A percentile compares a stretch with the other conserved stretches of the same genome.
Evolutionary conservation across 2,329 filamentous ascomycete genomes (phyloP).

Genomic region (Alternaria alternata): DNA sequence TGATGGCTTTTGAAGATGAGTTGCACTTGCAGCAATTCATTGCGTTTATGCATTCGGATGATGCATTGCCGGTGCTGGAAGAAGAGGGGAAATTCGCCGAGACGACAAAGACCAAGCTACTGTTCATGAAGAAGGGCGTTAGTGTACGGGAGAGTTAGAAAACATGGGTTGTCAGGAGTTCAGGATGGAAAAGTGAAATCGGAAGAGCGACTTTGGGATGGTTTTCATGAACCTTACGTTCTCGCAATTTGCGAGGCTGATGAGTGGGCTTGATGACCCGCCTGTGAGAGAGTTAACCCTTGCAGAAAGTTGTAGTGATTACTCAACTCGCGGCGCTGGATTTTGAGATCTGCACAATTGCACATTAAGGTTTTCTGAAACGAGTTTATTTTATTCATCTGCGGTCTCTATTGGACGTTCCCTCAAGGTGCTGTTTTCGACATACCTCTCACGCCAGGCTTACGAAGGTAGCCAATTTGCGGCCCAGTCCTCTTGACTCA

Average conservation of each 20-base stretch:
- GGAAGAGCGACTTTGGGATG: background rate
- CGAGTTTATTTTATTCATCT: background rate
- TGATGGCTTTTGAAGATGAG: constrained; percentile 30
- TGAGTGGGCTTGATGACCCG: background rate
- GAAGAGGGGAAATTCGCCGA: constrained; percentile 30
- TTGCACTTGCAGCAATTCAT: constrained; percentile 32
- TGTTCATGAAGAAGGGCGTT: constrained; percentile 26
- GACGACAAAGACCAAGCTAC: constrained; percentile 20
- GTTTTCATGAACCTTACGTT: background rate
- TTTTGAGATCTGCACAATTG: background rate
- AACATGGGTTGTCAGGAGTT: background rate
- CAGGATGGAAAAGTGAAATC: background rate
- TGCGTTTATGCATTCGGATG: constrained; percentile 27
- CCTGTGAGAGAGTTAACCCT: background rate
- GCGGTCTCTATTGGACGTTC: background rate
- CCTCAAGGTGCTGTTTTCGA: background rate
- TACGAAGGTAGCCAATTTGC: background rate
- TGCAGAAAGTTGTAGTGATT: background rate
- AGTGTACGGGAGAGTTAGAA: background rate
- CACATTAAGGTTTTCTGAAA: background rate
- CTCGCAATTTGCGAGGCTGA: background rate
- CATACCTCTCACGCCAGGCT: too few relatives aligned
- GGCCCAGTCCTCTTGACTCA: background rate
- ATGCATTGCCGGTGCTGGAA: constrained; percentile 16
- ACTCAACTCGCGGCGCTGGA: background rate